These are phyloP conservation scores for Phaffomyces opuntiae DNA, from an alignment of 805 yeast species.

Conservation along the genomic window DNA sequence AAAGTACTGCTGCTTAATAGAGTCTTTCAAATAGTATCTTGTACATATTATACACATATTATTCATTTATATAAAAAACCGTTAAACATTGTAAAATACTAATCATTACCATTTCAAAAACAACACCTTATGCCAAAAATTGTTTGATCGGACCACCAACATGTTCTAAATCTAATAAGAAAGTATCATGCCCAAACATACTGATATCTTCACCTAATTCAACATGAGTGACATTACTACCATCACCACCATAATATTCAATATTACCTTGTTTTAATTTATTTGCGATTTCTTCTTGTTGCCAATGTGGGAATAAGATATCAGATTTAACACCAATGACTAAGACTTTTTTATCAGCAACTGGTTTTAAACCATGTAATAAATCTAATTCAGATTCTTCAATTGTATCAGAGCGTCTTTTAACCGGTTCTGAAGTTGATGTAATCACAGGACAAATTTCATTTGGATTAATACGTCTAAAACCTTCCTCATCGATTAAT, in stretches of 20 bases:
- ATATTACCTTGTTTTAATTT: conserved; percentile 36
- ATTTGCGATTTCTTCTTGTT: conserved; percentile 74
- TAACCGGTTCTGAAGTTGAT: conserved; percentile 43
- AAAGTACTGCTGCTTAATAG: conserved; percentile 7
- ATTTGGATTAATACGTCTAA: conserved; percentile 17
- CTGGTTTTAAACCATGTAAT: conserved; percentile 51
- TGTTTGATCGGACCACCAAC: conserved; percentile 69
- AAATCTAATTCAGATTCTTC: conserved; percentile 60
- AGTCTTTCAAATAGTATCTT: conserved; percentile 1
- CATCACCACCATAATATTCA: conserved; percentile 26
- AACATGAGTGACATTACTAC: conserved; percentile 45
- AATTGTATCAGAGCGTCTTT: conserved; percentile 39
- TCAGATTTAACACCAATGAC: conserved; percentile 93
- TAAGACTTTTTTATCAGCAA: conserved; percentile 59
- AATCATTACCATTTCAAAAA: background rate
- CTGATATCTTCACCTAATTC: conserved; percentile 75
- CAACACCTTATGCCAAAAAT: conserved; percentile 39
- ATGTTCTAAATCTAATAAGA: conserved; percentile 68
- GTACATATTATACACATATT: conserved; percentile 2
- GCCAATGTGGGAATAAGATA: conserved; percentile 90
- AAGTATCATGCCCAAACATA: conserved; percentile 88
- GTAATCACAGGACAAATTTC: conserved; percentile 38
- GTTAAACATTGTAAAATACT: background rate
- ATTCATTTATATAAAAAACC: background rate
- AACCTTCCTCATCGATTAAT: conserved; percentile 23